Evolutionary conservation across 345 rosid genomes (phyloP), one percentile per base, ranked within the genome.

Genomic region (Cardamine resedifolia): DNA sequence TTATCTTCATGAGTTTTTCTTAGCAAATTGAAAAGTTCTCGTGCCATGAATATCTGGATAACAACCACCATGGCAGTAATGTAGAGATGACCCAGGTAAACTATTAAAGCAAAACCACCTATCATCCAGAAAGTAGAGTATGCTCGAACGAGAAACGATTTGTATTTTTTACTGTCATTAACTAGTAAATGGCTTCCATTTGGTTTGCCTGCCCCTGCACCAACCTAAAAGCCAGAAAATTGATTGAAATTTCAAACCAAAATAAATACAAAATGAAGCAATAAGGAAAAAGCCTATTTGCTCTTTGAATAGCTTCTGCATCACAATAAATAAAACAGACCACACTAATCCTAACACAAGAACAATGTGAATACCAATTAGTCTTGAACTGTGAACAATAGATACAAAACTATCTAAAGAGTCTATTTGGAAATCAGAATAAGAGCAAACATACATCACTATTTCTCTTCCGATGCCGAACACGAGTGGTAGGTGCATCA

Each of bases 11-110:
- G 87, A 18, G 87, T 72, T 75, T 59, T 85, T 83, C 94, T 86
- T 11, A 90, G 83, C 36, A 90, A 64, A 83, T 80, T 88, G 78
- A 90, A 90, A 30, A 90, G 82, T 75, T 88, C 96, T 67, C 79
- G 77, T 12, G 94, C 94, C 96, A 90, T 90, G 78, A 72, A 88
- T 33, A 90, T 90, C 74, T 90, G 94, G 51, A 90, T 85, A 28
- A 90, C 91, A 36, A 90, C 90, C 43, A 90, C 85, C 94, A 90
- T 88, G 59, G 96, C 96, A n/a, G 90, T 79, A 56, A 90, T 90
- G 73, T 81, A 90, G 66, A 88, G 94, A 82, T 90, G 96, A 19
- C 96, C 96, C 78, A 88, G 34, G 84, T 88, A 90, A 52, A 90
- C 90, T 44, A 90, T 73, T 1, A 88, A 70, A 8, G 80, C 81